These are phyloP conservation scores for Cladophialophora psammophila DNA, from an alignment of 2,329 filamentous ascomycete species.

Conservation along the genomic window DNA sequence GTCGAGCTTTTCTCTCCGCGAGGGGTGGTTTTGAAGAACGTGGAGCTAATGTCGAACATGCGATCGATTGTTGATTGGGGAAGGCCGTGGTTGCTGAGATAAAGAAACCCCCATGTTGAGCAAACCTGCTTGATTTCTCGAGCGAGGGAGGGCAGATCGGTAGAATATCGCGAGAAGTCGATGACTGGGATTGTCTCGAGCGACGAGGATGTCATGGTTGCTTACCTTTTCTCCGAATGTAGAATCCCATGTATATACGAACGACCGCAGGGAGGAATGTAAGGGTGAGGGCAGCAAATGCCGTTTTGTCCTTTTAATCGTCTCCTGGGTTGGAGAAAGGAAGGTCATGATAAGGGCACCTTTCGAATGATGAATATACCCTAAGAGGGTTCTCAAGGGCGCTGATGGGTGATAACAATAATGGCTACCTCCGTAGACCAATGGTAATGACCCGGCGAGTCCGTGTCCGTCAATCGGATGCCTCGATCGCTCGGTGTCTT, in stretches of 20 bases:
- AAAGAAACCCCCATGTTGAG: conserved; percentile 65
- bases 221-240: not conserved
- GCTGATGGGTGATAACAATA: not conserved
- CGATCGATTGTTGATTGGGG: conserved; percentile 34
- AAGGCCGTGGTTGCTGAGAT: conserved; percentile 41
- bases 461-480: not conserved
- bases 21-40: conserved; percentile 48
- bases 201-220: conserved; percentile 8
- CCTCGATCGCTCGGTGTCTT: not conserved
- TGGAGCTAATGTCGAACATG: conserved; percentile 36
- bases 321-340: not conserved
- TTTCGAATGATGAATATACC: not conserved
- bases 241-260: not conserved
- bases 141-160: conserved; percentile 67
- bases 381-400: not conserved
- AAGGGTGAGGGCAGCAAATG: not conserved
- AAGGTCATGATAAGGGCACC: not conserved
- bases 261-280: not conserved
- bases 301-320: not conserved
- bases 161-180: conserved; percentile 76
- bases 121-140: conserved; percentile 77
- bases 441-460: not conserved
- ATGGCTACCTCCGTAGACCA: conserved; percentile 2
- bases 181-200: conserved; percentile 64
- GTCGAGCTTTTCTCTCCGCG: conserved; percentile 23